Evolutionary conservation across 306 rosid genomes (phyloP), one percentile per base, ranked within the genome.

Genomic region (Vigna radiata): DNA sequence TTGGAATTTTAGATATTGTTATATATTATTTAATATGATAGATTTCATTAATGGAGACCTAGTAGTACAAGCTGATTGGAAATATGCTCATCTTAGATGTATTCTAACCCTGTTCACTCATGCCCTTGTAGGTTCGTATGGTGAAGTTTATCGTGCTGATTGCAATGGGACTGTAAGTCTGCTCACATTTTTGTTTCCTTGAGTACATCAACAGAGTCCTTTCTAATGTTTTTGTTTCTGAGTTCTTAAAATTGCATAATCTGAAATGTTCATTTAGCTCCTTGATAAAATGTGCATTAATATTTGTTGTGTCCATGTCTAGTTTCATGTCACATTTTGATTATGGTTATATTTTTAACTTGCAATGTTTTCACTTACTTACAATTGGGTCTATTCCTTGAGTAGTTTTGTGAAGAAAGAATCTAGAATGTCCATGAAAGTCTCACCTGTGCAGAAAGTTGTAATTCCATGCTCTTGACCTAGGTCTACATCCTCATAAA

Each of bases 81-180:
- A 56, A 18, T 53, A 39, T 85, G 62, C 31, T 39, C 36, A 16
- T 59, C 18, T 66, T 50, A 44, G 55, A 70, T 62, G 83, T 81
- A 60, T 68, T 47, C 43, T 68, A 66, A 79, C 59, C 63, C 60
- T 21, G 8, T 64, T 11, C 75, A 10, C 75, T 12, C 77, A 16
- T 75, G 66, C 59, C 43, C 19, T 60, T 79, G 54, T 71, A 85
- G 89, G 89, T 76, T 92, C 97, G 39, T 92, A 87, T 72, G 97
- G 97, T 6, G 97, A 92, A 89, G 97, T 92, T 77, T 92, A 92
- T 79, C 97, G 70, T 73, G 96, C 96, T 41, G 97, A 92, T 77
- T 86, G 89, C 89, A 89, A 92, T 78, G 97, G 97, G 87, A 92
- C 96, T 79, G 99, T 96, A 90, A 92, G 99, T 91, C 36, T n/a